Base-by-base conservation (phyloP, 768 basidiomycete genomes). In the Psilocybe azurescens region DNA sequence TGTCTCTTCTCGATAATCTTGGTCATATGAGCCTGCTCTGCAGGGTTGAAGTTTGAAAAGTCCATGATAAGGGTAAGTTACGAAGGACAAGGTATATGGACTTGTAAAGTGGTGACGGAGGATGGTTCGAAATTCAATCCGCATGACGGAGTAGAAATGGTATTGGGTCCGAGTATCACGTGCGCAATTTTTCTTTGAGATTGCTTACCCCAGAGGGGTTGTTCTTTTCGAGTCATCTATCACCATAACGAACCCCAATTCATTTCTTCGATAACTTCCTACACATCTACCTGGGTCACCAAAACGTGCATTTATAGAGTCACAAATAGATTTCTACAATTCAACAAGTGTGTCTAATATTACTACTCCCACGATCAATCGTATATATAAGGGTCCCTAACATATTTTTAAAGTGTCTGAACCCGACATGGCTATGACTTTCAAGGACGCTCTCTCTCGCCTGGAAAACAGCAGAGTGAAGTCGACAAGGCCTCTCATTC, bases 11-110 rank as follows among this genome's bases (percentile, higher is more conserved):
- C 97, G 58, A 99, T 95, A 72, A 95, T 78, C 72, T 88, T 91
- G 61, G 86, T 92, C 89, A 99, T 94, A 74, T 95, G 94, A n/a
- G 94, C 93, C 82, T 97, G 94, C 76, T 98, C 97, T 65, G 94
- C 87, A 29, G 87, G 73, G 77, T 90, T 97, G 79, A 98, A 89
- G 65, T 85, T 83, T 67, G 94, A 95, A 74, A 97, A 93, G 77
- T 97, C 95, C 95, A 97, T 96, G 59, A 67, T 49, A 61, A 56
- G 53, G 36, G 52, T 53, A 60, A 61, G 64, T 56, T 57, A 53
- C 61, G 59, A 65, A 49, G n/a, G 58, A 62, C 58, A 48, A 59
- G 49, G 44, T 49, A 59, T 53, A 36, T 49, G 33, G 57, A 48
- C 58, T 57, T 20, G 33, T 20, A n/a, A 53, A 56, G 50, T 58